Base-by-base conservation (phyloP, 2,329 filamentous ascomycete genomes). In the Ramichloridium luteum region DNA sequence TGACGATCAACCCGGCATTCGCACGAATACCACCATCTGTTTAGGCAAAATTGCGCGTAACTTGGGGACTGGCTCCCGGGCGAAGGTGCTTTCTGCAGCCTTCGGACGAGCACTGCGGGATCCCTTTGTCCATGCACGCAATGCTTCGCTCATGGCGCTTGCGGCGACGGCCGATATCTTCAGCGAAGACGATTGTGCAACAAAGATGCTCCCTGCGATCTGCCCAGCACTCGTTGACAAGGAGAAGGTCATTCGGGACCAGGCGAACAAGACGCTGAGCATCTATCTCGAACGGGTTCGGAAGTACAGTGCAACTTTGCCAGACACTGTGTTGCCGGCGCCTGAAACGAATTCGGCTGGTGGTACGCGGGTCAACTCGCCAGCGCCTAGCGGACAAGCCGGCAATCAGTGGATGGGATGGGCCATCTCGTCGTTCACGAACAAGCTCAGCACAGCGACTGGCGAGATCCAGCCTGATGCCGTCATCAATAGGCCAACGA, bases 371-470 rank as follows among this genome's bases (percentile, higher is more conserved):
- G 90, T 93, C 67, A 77, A 78, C 40, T 90, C 81, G 1, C 77
- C 84, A 2, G 80, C 84, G 38, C 49, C 49, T 3, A 23, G n/a
- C 20, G 20, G 8, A 8, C 8, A 8, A 8, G 20, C 20, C 20
- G 34, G 39, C 13, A 55, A 69, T 13, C 75, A 76, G 3, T 96
- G 90, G 90, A 75, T 90, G 1, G 90, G 90, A 9, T 98, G 90
- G 90, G 90, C 90, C 1, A 94, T 98, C 33, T 96, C 90, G 0
- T 94, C 85, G 1, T 98, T 98, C 53, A 96, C 90, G 2, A 96
- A 96, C 58, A 94, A 93, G 49, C 56, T 96, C 9, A 77, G 83
- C 2, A 61, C 80, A 1, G 85, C 84, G 0, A 80, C 80, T 6
- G 90, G 90, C 12, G 80, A 94, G 35, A 98, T 98, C 41, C 69